Conservation (phyloP, 1,284 basidiomycete species). For the Austroboletus sp. region DNA sequence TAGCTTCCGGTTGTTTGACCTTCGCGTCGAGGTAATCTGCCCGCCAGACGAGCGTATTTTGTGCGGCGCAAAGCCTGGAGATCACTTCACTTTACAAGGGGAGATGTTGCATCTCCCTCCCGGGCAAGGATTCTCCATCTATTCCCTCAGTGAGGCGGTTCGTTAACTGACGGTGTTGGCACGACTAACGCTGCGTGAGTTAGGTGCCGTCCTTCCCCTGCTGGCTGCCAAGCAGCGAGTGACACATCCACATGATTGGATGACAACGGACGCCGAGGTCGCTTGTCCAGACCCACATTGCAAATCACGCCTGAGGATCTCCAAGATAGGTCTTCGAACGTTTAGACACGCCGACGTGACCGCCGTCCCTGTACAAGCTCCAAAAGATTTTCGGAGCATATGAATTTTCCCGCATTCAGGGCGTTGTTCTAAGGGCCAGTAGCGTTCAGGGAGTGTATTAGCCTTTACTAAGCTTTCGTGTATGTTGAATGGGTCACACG, state of each 20-base stretch:
- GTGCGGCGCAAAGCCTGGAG: slow-evolving; percentile 57
- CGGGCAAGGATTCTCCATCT: slow-evolving; percentile 58
- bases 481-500: slow-evolving; percentile 7
- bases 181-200: background rate
- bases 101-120: slow-evolving; percentile 57
- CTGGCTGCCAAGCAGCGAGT: slow-evolving; percentile 58
- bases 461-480: no score
- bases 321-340: slow-evolving; percentile 42
- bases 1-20: slow-evolving; percentile 51
- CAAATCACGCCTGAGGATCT: slow-evolving; percentile 49
- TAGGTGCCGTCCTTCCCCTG: slow-evolving; percentile 54
- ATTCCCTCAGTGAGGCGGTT: slow-evolving; percentile 46
- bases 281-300: slow-evolving; percentile 62
- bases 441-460: background rate
- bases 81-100: slow-evolving; percentile 54
- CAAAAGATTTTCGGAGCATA: no score
- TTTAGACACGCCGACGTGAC: slow-evolving; percentile 53
- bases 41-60: slow-evolving; percentile 48
- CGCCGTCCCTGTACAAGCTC: slow-evolving; percentile 36
- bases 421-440: no score
- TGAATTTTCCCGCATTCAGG: no score
- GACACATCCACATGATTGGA: slow-evolving; percentile 55
- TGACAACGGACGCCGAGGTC: slow-evolving; percentile 56
- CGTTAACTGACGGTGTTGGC: no score
- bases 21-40: slow-evolving; percentile 53